Evolutionary conservation across 2,329 filamentous ascomycete genomes (phyloP).

Genomic region (Fusarium longipes): DNA sequence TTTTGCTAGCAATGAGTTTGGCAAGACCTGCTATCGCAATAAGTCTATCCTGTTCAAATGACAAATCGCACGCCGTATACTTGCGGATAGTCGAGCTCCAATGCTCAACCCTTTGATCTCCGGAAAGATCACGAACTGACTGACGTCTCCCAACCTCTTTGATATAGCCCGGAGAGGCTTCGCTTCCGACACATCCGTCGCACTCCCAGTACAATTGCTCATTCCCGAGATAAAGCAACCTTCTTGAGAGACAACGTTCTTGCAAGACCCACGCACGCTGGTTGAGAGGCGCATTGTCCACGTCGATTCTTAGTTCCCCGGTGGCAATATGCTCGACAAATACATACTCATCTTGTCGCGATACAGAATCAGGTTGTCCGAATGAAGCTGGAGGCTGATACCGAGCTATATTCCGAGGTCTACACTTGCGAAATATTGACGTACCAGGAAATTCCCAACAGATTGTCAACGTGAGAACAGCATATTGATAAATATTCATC

Average conservation of each 20-base stretch:
- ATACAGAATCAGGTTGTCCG: background rate
- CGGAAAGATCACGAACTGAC: background rate
- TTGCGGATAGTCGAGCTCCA: rapidly evolving
- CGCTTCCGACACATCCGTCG: rapidly evolving
- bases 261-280: background rate
- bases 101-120: rapidly evolving
- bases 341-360: rapidly evolving
- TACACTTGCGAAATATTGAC: rapidly evolving
- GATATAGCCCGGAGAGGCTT: background rate
- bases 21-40: background rate
- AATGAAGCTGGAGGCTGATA: rapidly evolving
- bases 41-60: background rate
- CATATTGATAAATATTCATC: background rate
- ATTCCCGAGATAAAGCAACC: background rate
- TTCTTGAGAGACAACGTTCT: background rate
- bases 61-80: background rate
- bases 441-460: background rate
- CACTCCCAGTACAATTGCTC: background rate
- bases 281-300: background rate
- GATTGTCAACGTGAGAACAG: background rate
- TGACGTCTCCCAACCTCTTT: background rate
- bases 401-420: background rate
- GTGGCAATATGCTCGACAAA: background rate
- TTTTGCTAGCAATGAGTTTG: rapidly evolving
- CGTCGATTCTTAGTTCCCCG: rapidly evolving